These are phyloP conservation scores for Candida glucosophila DNA, from an alignment of 1,139 yeast genomes.

Conservation along the genomic window DNA sequence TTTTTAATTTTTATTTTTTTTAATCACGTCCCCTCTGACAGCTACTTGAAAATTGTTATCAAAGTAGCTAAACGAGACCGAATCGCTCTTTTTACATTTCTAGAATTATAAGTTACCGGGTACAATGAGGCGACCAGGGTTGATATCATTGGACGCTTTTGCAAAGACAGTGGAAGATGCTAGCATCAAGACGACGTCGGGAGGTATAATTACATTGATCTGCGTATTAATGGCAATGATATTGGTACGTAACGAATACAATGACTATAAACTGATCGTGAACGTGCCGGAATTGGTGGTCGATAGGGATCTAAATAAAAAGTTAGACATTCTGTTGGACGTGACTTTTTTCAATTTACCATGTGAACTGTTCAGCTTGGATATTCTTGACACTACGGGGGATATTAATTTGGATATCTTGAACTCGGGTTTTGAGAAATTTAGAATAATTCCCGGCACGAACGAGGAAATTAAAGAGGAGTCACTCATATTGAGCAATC, in stretches of 20 bases:
- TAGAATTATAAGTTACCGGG: background rate
- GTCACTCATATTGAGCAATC: constrained; percentile 18
- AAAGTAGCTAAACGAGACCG: no score
- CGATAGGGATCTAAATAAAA: constrained; percentile 72
- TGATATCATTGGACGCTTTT: constrained; percentile 78
- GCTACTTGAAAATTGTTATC: no score
- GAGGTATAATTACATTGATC: constrained; percentile 77
- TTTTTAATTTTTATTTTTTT: background rate
- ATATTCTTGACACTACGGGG: constrained; percentile 74
- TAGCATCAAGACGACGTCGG: constrained; percentile 75
- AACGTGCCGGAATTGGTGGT: constrained; percentile 79
- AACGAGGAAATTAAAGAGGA: constrained; percentile 24
- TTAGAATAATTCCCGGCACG: constrained; percentile 41
- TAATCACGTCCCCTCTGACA: no score
- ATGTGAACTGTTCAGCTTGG: constrained; percentile 51
- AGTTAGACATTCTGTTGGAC: constrained; percentile 72
- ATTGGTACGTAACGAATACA: constrained; percentile 67
- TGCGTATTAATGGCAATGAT: constrained; percentile 57
- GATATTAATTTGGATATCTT: constrained; percentile 69
- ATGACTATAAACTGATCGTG: constrained; percentile 58
- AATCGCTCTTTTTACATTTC: background rate
- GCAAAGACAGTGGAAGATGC: constrained; percentile 95
- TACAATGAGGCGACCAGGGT: constrained; percentile 28
- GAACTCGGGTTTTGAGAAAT: constrained; percentile 63
- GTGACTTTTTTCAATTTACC: constrained; percentile 78